Evolutionary conservation across 2,329 filamentous ascomycete species (phyloP), one percentile per base, ranked within the genome.

Genomic region (Stemphylium beticola): DNA sequence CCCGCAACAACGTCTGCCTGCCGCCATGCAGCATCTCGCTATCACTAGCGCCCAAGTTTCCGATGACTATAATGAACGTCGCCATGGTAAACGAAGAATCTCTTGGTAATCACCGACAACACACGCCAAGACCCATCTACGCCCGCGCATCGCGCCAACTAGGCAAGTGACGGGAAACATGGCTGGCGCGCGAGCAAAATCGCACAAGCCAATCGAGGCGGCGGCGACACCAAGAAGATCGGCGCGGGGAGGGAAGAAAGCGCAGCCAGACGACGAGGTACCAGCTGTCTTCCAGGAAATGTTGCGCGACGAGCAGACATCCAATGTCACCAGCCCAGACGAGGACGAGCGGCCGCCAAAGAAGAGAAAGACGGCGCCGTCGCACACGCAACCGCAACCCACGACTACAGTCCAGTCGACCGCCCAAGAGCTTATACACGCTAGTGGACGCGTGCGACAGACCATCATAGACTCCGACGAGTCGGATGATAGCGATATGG

Each of bases 401-500:
- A 39, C 33, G n/a, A 31, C 31, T 24, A 32, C 29, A 15, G n/a
- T 24, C 15, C 39, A 58, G 29, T 34, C 49, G 45, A 17, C 55
- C 53, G 29, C 46, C 49, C 33, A 58, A 58, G 41, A 64, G 54
- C 26, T 54, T 43, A 15, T 10, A 14, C 17, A 32, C 12, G n/a
- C 17, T 4, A 43, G 24, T 18, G 17, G 61, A 8, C 64, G 61
- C 71, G 77, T 62, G 70, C 73, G 38, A 59, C 78, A 63, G 75
- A 80, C 66, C 57, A 75, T 70, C 17, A 61, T 65, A 22, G 73
- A 76, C 51, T 73, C 83, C 29, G 82, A 82, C 12, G 84, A 85
- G 55, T 83, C 83, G n/a, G 84, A 83, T 10, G 81, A 82, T 26
- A 81, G 80, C 47, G 85, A 87, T 47, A 75, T 84, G 55, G 85